Evolutionary conservation across 2,329 filamentous ascomycete species (phyloP).

Genomic region (Biscogniauxia marginata): DNA sequence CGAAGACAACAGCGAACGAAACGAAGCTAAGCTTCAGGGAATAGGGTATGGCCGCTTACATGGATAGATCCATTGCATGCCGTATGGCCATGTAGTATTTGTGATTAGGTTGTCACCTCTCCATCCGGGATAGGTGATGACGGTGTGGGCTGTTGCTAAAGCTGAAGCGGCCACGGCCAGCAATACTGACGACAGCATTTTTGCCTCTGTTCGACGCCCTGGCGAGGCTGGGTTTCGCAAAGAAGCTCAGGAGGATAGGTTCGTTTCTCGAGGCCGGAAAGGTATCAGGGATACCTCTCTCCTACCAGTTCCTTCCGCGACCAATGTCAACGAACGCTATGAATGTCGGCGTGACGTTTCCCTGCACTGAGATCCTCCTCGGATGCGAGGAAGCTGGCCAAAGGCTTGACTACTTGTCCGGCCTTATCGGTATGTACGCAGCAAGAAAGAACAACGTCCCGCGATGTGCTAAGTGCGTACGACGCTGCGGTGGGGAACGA

Average conservation of each 20-base stretch:
- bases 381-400: too few relatives aligned
- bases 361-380: too few relatives aligned
- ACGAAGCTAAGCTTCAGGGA: background rate
- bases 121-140: constrained; percentile 85
- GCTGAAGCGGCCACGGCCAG: constrained; percentile 45
- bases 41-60: constrained; percentile 56
- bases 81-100: constrained; percentile 77
- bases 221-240: too few relatives aligned
- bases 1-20: too few relatives aligned
- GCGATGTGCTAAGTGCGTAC: background rate
- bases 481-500: too few relatives aligned
- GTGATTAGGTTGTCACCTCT: constrained; percentile 82
- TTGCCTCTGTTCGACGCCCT: too few relatives aligned
- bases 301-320: too few relatives aligned
- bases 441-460: background rate
- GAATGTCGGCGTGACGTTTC: too few relatives aligned
- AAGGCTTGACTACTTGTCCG: background rate
- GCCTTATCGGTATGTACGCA: background rate
- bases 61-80: constrained; percentile 95
- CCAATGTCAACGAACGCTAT: too few relatives aligned
- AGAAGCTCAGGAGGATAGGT: too few relatives aligned
- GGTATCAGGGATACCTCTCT: too few relatives aligned
- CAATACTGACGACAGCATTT: constrained; percentile 48
- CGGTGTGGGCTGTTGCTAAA: constrained; percentile 66
- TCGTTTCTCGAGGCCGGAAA: too few relatives aligned